Percentiles rank a stretch among this genome's conserved stretches.
Conservation (phyloP, 2,329 filamentous ascomycete genomes). For the Fusarium acutatum region DNA sequence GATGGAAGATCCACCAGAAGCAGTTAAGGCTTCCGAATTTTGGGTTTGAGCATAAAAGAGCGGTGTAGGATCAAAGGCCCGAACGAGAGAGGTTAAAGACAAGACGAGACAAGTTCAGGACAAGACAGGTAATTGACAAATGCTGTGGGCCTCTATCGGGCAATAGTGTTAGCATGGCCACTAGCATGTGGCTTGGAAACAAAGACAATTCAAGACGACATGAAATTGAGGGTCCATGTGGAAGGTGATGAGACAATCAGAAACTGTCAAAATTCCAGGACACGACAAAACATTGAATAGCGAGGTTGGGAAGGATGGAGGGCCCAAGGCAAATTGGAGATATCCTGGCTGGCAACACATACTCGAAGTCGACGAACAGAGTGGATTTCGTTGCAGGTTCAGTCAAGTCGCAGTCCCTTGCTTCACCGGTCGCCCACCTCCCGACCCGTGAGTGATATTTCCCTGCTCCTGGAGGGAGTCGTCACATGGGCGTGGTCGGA, state of each 20-base stretch:
- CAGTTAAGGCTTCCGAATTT: constrained; percentile 28
- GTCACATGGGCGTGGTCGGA: constrained; percentile 39
- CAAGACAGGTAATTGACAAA: constrained; percentile 27
- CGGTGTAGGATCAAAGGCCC: constrained; percentile 37
- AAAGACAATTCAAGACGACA: constrained; percentile 21
- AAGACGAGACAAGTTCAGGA: constrained; percentile 34
- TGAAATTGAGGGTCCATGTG: constrained; percentile 11
- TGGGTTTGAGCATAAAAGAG: constrained; percentile 38
- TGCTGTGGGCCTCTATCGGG: constrained; percentile 27
- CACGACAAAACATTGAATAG: not conserved
- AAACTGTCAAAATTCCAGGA: constrained; percentile 24
- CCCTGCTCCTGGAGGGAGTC: constrained; percentile 34
- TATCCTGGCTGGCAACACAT: not conserved
- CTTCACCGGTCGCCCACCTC: constrained; percentile 33
- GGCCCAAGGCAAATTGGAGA: not conserved
- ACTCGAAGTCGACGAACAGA: not conserved
- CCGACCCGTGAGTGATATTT: constrained; percentile 23
- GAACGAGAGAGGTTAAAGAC: constrained; percentile 31
- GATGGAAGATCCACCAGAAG: constrained; percentile 28
- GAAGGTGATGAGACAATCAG: constrained; percentile 27
- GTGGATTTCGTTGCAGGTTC: constrained; percentile 2
- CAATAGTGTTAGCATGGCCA: constrained; percentile 13
- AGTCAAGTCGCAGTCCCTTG: constrained; percentile 36
- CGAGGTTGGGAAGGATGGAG: constrained; percentile 13
- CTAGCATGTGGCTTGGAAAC: constrained; percentile 33